phyloP scores from a whole-genome alignment of 2,329 filamentous ascomycete species.

The Pyrenophora graminea region DNA sequence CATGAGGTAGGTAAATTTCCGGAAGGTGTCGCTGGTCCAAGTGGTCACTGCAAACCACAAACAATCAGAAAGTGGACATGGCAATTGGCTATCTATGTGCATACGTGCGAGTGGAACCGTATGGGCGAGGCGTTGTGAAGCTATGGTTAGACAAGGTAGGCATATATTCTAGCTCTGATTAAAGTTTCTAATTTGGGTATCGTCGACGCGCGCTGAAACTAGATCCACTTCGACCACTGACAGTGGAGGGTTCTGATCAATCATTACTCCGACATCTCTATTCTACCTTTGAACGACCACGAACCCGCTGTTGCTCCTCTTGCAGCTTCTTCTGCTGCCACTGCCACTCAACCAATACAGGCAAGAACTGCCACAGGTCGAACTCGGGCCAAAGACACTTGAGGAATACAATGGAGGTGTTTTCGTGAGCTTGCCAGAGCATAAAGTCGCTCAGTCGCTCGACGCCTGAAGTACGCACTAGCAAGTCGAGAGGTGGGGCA shows the following conservation, averaged over 20 bases:
- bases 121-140: not conserved
- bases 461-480: slow-evolving; percentile 91
- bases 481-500: slow-evolving; percentile 84
- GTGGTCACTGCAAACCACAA: slow-evolving; percentile 2
- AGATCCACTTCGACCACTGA: slow-evolving; percentile 9
- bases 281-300: slow-evolving; percentile 34
- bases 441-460: slow-evolving; percentile 94
- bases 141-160: slow-evolving; percentile 11
- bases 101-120: slow-evolving; percentile 9
- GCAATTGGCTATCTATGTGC: slow-evolving; percentile 19
- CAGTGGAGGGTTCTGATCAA: slow-evolving; percentile 8
- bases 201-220: slow-evolving; percentile 24
- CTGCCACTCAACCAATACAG: slow-evolving; percentile 90
- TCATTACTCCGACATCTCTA: slow-evolving; percentile 13
- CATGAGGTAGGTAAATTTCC: not conserved
- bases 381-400: slow-evolving; percentile 96
- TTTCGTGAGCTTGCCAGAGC: slow-evolving; percentile 96
- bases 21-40: not conserved
- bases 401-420: slow-evolving; percentile 90
- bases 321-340: slow-evolving; percentile 58
- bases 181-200: slow-evolving; percentile 31
- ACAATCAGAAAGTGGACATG: not conserved
- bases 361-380: slow-evolving; percentile 89
- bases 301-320: slow-evolving; percentile 41
- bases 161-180: slow-evolving; percentile 18